phyloP scores from a whole-genome alignment of 805 yeast species.

The Yarrowia keelungensis region DNA sequence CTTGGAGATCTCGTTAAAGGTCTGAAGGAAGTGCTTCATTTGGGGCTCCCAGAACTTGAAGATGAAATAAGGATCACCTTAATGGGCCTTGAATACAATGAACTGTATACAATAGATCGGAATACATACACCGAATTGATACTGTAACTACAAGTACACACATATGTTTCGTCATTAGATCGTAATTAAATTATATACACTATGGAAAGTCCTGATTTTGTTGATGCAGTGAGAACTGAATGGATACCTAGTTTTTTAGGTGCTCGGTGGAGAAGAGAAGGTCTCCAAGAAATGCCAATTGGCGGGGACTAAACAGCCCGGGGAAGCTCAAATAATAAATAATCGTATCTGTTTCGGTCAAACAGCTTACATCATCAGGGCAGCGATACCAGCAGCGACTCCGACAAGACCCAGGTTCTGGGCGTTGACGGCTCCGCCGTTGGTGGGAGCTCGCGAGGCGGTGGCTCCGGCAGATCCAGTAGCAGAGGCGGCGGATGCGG shows the following conservation, averaged over 20 bases:
- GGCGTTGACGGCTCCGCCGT: conserved; percentile 26
- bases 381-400: conserved; percentile 36
- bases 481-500: conserved; percentile 29
- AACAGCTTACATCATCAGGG: conserved; percentile 34
- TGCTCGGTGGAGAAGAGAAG: background rate
- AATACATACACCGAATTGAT: no score
- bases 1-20: no score
- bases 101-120: no score
- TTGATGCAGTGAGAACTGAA: conserved; percentile 17
- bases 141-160: no score
- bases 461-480: conserved; percentile 34
- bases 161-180: background rate
- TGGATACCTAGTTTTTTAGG: no score
- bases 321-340: conserved; percentile 7
- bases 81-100: no score
- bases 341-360: background rate
- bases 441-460: conserved; percentile 38
- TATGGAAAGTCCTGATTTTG: conserved; percentile 15
- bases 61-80: no score
- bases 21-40: no score
- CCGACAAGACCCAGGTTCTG: conserved; percentile 37
- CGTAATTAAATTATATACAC: conserved; percentile 30
- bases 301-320: conserved; percentile 1
- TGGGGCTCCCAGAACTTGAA: no score
- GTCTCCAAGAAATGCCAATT: no score